Evolutionary conservation across 129 eudicot species (phyloP).

Genomic region (Tanacetum coccineum): DNA sequence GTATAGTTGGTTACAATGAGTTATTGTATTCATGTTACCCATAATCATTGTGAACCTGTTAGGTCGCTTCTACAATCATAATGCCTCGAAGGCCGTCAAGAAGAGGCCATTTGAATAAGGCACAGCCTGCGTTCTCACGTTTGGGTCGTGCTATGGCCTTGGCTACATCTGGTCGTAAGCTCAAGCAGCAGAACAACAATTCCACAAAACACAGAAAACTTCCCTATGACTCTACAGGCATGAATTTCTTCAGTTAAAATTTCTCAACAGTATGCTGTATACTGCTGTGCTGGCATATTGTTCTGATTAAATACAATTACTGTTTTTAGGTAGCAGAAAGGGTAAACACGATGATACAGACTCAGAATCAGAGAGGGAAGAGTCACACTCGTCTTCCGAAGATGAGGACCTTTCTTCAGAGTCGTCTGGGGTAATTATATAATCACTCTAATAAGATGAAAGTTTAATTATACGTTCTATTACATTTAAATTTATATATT

Average conservation of each 20-base stretch:
- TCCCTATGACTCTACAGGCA: slow-evolving; percentile 36
- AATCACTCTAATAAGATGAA: not conserved
- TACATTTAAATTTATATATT: not conserved
- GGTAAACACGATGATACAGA: slow-evolving; percentile 16
- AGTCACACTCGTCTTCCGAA: slow-evolving; percentile 23
- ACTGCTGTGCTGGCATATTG: no score
- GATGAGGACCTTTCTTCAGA: slow-evolving; percentile 41
- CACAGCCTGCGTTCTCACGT: slow-evolving; percentile 53
- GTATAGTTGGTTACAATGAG: not conserved
- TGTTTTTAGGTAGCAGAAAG: slow-evolving; percentile 32
- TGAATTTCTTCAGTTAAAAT: not conserved
- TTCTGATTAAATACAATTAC: not conserved
- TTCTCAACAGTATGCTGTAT: no score
- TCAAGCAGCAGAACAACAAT: slow-evolving; percentile 21
- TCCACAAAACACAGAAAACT: slow-evolving; percentile 12
- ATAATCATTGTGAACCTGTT: not conserved
- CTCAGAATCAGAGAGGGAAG: slow-evolving; percentile 14
- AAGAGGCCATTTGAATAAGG: slow-evolving; percentile 29
- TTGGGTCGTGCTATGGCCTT: slow-evolving; percentile 61
- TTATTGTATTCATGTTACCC: not conserved
- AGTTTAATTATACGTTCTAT: not conserved
- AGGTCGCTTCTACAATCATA: slow-evolving; percentile 17
- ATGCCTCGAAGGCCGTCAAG: slow-evolving; percentile 69
- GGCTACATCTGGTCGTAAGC: slow-evolving; percentile 34
- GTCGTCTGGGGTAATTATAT: slow-evolving; percentile 42